Evolutionary conservation across 805 yeast genomes (phyloP).

Genomic region (Hanseniaspora clermontiae): DNA sequence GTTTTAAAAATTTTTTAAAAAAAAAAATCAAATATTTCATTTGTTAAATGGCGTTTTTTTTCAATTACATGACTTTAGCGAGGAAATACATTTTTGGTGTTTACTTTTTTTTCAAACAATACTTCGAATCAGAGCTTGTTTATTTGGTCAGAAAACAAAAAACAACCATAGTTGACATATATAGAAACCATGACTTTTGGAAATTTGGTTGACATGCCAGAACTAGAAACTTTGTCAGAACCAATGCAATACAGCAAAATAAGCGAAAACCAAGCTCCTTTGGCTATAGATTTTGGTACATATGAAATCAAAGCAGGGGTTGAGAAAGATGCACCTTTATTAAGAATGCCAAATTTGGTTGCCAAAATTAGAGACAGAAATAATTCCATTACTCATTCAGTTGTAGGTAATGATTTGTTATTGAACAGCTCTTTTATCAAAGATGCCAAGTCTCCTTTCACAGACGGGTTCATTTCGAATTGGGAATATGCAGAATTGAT

Average conservation of each 20-base stretch:
- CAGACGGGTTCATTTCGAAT: conserved; percentile 73
- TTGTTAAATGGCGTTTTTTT: too few species aligned
- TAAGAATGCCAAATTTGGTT: conserved; percentile 58
- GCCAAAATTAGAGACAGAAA: conserved; percentile 73
- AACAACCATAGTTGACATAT: too few species aligned
- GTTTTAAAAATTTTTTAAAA: too few species aligned
- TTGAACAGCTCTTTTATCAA: conserved; percentile 58
- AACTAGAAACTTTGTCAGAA: background rate
- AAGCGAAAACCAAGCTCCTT: conserved; percentile 39
- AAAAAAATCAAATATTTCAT: too few species aligned
- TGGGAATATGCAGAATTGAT: conserved; percentile 85
- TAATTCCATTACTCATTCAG: conserved; percentile 44
- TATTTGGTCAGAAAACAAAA: too few species aligned
- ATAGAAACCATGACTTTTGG: background rate
- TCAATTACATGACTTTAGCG: too few species aligned
- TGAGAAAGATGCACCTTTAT: conserved; percentile 26
- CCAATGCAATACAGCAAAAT: background rate
- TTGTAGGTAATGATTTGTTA: conserved; percentile 72
- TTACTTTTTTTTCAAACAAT: too few species aligned
- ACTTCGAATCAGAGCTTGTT: too few species aligned
- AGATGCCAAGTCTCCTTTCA: conserved; percentile 68
- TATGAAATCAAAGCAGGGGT: conserved; percentile 48
- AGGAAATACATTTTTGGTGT: too few species aligned
- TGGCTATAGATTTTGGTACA: conserved; percentile 81
- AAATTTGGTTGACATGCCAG: background rate